phyloP scores from a whole-genome alignment of 345 rosid species.

The Isatis tinctoria region DNA sequence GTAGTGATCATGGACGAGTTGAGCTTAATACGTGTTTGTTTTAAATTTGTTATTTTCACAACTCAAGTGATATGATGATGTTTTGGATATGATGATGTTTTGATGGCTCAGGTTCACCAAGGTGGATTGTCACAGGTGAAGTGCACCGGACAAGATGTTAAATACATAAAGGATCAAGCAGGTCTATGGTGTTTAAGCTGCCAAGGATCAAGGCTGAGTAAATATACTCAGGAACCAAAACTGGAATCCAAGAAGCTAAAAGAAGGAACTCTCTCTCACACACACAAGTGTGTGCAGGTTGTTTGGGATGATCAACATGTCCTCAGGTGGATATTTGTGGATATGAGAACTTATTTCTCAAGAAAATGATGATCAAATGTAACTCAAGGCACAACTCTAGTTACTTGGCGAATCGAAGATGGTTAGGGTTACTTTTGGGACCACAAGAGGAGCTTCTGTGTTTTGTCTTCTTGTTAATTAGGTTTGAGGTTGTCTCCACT shows the following conservation, averaged over 20 bases:
- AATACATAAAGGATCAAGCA: neutral
- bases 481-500: neutral
- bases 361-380: no score
- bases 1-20: neutral
- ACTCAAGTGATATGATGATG: neutral
- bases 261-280: neutral
- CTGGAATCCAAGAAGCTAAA: neutral
- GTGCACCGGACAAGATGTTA: neutral
- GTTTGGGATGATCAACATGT: neutral
- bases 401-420: neutral
- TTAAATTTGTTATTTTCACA: neutral
- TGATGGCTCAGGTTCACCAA: neutral
- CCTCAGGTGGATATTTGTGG: neutral
- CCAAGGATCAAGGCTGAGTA: neutral
- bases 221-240: neutral
- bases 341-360: neutral
- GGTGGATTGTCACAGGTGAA: neutral
- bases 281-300: neutral
- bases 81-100: neutral
- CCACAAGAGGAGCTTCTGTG: neutral
- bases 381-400: neutral
- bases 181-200: neutral
- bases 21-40: neutral
- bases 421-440: neutral
- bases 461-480: neutral